A percentile compares a stretch with the other conserved stretches of the same genome.
Conservation (phyloP, 2,329 filamentous ascomycete genomes). For the Colletotrichum graminicola region DNA sequence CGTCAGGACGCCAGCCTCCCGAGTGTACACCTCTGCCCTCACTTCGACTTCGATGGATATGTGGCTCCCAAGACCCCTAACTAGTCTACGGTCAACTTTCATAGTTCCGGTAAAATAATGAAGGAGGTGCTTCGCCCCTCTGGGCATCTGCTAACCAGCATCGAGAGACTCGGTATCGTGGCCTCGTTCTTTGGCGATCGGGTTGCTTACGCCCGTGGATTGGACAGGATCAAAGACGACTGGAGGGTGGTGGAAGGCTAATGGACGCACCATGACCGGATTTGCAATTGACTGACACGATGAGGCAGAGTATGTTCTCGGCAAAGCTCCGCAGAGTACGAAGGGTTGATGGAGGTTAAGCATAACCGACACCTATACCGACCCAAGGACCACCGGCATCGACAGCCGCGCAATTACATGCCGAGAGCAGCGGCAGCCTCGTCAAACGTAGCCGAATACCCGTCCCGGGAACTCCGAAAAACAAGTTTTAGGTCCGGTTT, state of each 20-base stretch:
- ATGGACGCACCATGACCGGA: neutral
- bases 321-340: neutral
- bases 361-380: neutral
- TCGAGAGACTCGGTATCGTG: too few species aligned
- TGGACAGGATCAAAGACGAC: neutral
- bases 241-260: neutral
- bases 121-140: too few species aligned
- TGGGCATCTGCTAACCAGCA: neutral
- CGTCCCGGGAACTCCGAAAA: neutral
- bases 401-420: neutral
- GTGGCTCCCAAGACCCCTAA: neutral
- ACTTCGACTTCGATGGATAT: too few species aligned
- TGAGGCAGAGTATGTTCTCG: neutral
- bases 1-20: too few species aligned
- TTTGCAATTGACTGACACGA: neutral
- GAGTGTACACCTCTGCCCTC: neutral
- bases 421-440: neutral
- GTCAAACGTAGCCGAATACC: slow-evolving; percentile 9
- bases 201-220: neutral
- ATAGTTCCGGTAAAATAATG: neutral
- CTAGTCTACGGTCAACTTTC: too few species aligned
- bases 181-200: neutral
- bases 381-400: neutral
- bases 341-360: slow-evolving; percentile 6
- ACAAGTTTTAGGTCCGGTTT: neutral